Conservation (phyloP, 2,329 filamentous ascomycete species). For the Penicillium hesseltinei region DNA sequence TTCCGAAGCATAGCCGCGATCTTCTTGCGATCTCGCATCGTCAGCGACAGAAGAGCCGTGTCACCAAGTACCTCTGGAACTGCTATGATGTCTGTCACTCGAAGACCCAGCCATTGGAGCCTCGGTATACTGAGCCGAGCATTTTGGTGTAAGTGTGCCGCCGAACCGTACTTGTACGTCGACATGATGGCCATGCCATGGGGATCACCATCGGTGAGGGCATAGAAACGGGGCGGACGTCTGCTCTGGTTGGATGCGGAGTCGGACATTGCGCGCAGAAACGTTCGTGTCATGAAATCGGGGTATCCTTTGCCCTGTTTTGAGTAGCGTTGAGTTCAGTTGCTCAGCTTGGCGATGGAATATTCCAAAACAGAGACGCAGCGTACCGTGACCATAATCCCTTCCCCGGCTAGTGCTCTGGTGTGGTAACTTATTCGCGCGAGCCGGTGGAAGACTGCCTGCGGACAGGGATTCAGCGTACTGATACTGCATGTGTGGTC, state of each 20-base stretch:
- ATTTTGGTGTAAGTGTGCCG: conserved; percentile 55
- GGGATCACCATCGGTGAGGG: conserved; percentile 60
- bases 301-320: conserved; percentile 63
- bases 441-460: conserved; percentile 62
- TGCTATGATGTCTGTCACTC: conserved; percentile 37
- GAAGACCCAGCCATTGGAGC: conserved; percentile 60
- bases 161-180: conserved; percentile 62
- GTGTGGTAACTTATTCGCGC: conserved; percentile 49
- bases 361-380: not conserved
- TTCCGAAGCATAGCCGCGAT: conserved; percentile 53
- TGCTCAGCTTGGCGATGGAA: not conserved
- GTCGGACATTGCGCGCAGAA: conserved; percentile 49
- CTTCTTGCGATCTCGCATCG: conserved; percentile 54
- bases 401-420: conserved; percentile 40
- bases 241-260: conserved; percentile 23
- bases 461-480: not conserved
- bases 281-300: conserved; percentile 56
- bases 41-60: conserved; percentile 47
- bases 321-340: not conserved
- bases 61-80: conserved; percentile 27
- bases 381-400: conserved; percentile 57
- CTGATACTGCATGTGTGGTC: not conserved
- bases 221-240: conserved; percentile 47
- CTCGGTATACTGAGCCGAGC: conserved; percentile 45
- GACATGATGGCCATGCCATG: conserved; percentile 63